Evolutionary conservation across 495 filamentous ascomycete genomes (phyloP), one percentile per base, ranked within the genome.

Genomic region (Choiromyces venosus): DNA sequence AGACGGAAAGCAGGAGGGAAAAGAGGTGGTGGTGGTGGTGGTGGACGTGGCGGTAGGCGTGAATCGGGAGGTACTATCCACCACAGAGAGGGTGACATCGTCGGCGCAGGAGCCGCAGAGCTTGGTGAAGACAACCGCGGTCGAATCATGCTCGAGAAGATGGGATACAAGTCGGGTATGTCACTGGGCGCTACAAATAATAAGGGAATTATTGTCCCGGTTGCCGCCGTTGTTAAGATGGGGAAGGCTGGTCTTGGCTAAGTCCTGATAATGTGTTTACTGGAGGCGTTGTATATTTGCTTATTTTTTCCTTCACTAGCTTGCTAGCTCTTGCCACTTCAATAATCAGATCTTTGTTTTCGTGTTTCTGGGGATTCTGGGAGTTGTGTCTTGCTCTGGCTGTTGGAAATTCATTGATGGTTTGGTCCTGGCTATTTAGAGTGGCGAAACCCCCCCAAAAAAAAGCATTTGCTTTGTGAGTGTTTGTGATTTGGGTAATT

Each of bases 131-230:
- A 91, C 66, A 99, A 97, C 74, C 90, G 86, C 76, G 95, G 95
- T 33, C 87, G 92, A 64, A 89, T 88, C 4, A 93, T 99, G 91
- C 81, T 99, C 69, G 93, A 97, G 82, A 98, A 94, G 84, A 98
- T 98, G 95, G 95, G 95, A 25, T 99, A 96, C 92, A 91, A 86
- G 73, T 89, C 87, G 65, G 95, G 95, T 6, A 98, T 90, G 82
- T 91, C 90, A 9, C 85, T 99, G n/a, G 95, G 95, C 61, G 87
- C 91, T 6, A 78, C 85, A 14, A 89, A 95, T 73, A 95, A 95
- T 81, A 91, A 95, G 82, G 95, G 96, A 42, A 94, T 96, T 68
- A 81, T 95, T 73, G 86, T 91, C 74, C 96, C 96, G 2, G 90
- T 99, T 52, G 85, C 87, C n/a, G 93, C 96, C 72, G 88, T 96